Conservation (phyloP, 2,329 filamentous ascomycete species). For the Trichophyton rubrum region DNA sequence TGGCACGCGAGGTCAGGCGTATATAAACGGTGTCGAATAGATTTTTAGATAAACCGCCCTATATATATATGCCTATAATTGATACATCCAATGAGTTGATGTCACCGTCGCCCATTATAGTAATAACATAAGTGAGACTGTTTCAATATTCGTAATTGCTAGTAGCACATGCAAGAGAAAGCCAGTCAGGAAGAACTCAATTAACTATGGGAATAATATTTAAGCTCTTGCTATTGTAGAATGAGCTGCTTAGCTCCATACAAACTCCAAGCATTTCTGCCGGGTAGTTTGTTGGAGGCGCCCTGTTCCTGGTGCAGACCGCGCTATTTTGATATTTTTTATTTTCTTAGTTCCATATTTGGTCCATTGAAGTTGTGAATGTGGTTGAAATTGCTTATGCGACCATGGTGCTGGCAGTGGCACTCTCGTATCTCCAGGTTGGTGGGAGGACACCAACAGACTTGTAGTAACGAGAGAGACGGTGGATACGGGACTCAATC, state of each 20-base stretch:
- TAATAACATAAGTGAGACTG: not conserved
- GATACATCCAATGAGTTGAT: too few species aligned
- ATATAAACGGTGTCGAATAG: not conserved
- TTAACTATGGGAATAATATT: not conserved
- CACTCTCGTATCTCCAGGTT: conserved; percentile 98
- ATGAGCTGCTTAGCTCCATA: not conserved
- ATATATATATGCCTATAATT: not conserved
- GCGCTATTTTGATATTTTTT: conserved; percentile 1
- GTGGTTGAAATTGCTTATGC: conserved; percentile 48
- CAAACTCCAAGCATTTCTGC: not conserved
- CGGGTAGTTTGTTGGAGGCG: not conserved
- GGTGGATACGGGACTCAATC: conserved; percentile 99
- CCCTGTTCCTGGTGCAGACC: not conserved
- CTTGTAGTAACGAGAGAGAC: conserved; percentile 99
- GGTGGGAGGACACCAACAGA: conserved; percentile 71
- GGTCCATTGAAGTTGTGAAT: not conserved
- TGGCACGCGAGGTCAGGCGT: conserved; percentile 42
- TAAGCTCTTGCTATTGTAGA: not conserved
- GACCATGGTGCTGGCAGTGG: conserved; percentile 88
- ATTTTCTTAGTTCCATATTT: not conserved
- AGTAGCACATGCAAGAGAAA: not conserved
- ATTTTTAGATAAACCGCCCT: not conserved
- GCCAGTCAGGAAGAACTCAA: not conserved
- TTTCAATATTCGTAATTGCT: not conserved
- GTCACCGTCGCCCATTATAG: not conserved